Conservation (phyloP, 805 yeast genomes). For the Candida methanosorbosa region DNA sequence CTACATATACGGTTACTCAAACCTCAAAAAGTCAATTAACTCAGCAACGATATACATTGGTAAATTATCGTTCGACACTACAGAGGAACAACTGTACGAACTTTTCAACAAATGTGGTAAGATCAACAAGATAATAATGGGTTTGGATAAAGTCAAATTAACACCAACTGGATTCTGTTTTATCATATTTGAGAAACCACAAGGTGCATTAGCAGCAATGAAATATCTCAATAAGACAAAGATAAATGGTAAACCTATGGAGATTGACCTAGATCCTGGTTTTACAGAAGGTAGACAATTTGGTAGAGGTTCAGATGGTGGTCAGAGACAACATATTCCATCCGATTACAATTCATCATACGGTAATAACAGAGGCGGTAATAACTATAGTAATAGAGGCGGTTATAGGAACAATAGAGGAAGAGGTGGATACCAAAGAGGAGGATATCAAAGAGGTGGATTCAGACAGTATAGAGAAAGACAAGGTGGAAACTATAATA, state of each 20-base stretch:
- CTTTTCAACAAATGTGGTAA: conserved; percentile 76
- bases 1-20: conserved; percentile 43
- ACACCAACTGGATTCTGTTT: conserved; percentile 98
- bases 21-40: conserved; percentile 54
- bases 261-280: conserved; percentile 93
- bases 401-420: conserved; percentile 3
- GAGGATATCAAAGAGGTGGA: conserved; percentile 11
- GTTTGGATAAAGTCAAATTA: conserved; percentile 78
- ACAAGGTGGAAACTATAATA: conserved; percentile 7
- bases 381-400: conserved; percentile 20
- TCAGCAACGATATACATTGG: conserved; percentile 87
- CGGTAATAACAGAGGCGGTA: conserved; percentile 2
- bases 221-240: conserved; percentile 76
- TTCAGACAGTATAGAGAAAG: conserved; percentile 15
- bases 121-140: conserved; percentile 82
- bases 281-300: conserved; percentile 92
- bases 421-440: conserved; percentile 2
- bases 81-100: conserved; percentile 92
- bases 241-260: conserved; percentile 73
- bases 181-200: conserved; percentile 61
- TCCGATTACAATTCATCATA: conserved; percentile 4
- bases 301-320: conserved; percentile 90
- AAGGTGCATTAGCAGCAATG: conserved; percentile 74
- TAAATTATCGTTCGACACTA: conserved; percentile 78
- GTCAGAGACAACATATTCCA: conserved; percentile 46